Evolutionary conservation across 1,139 yeast genomes (phyloP), one percentile per base, ranked within the genome.

Genomic region (Pichia sp.): DNA sequence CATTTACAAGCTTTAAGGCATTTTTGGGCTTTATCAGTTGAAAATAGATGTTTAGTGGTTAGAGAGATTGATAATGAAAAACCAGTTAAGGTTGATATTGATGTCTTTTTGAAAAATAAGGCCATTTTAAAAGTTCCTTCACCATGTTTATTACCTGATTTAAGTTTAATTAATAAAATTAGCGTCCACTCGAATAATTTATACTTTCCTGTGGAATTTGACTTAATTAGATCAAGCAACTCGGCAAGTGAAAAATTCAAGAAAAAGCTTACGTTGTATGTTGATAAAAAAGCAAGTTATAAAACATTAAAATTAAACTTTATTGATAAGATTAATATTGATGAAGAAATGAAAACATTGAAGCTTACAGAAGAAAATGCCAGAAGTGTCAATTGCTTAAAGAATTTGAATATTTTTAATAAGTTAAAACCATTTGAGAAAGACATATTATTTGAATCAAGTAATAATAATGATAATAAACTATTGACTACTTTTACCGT

Each of bases 21-120:
- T 62, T 82, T 94, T 52, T 94, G 98, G 97, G 85, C 90, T 0
- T 66, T 92, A 51, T 78, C 95, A 0, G 83, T 85, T 8, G 92
- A 83, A 54, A 82, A 86, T 1, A 68, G 97, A 47, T 89, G 97
- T 61, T 66, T 92, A 16, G 74, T 86, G 9, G 74, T 85, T 1
- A 70, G 92, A 47, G 90, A 90, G 59, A 81, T 82, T 16, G 76
- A 71, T 30, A 74, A 82, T 0, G 75, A 70, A 16, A 70, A 69
- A 42, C 78, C 86, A 1, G 67, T 71, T 54, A 60, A 74, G 42
- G 69, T 81, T 12, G 76, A 78, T 0, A 73, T 82, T 5, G 64
- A 65, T 8, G 62, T 84, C 8, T 62, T 60, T 0, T 57, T 74
- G 46, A 68, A 66, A n/a, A 60, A 67, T 48, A 78, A 78, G 0